These are phyloP conservation scores for Singerocomus rubriflavus DNA, from an alignment of 1,284 basidiomycete genomes.

Conservation along the genomic window DNA sequence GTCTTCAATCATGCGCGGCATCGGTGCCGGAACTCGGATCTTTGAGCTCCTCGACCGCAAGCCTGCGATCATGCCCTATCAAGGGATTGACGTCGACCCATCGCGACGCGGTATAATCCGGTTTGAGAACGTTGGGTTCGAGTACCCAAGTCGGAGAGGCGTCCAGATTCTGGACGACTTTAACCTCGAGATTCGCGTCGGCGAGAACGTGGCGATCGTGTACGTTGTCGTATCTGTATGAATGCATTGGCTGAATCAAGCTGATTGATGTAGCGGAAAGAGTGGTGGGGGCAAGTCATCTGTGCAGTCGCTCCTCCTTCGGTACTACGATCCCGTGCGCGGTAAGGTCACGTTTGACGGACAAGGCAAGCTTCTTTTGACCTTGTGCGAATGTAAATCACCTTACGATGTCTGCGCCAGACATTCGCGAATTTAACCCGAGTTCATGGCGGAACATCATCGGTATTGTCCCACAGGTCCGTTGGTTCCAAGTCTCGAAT, in stretches of 20 bases:
- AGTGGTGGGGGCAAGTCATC: slow-evolving; percentile 93
- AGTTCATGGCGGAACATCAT: slow-evolving; percentile 85
- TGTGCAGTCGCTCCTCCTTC: slow-evolving; percentile 81
- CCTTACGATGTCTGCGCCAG: slow-evolving; percentile 32
- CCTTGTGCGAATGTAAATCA: slow-evolving; percentile 2
- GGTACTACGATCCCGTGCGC: slow-evolving; percentile 89
- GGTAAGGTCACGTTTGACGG: slow-evolving; percentile 87
- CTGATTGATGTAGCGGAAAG: slow-evolving; percentile 57
- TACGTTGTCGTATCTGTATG: slow-evolving; percentile 38
- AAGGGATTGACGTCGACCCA: slow-evolving; percentile 55
- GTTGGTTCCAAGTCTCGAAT: background rate
- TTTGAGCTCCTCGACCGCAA: slow-evolving; percentile 88
- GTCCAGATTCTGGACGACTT: slow-evolving; percentile 79
- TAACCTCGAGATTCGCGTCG: slow-evolving; percentile 73
- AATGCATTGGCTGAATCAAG: background rate
- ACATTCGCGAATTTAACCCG: slow-evolving; percentile 81
- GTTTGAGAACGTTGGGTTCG: slow-evolving; percentile 81
- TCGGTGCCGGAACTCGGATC: slow-evolving; percentile 90
- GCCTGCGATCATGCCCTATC: slow-evolving; percentile 66
- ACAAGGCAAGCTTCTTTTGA: slow-evolving; percentile 54
- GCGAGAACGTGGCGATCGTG: slow-evolving; percentile 91
- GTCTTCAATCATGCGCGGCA: slow-evolving; percentile 85
- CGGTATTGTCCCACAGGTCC: slow-evolving; percentile 80
- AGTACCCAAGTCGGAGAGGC: slow-evolving; percentile 82
- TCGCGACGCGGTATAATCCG: slow-evolving; percentile 63